These are phyloP conservation scores for Cadophora sp. DNA, from an alignment of 2,329 filamentous ascomycete species.

Conservation along the genomic window DNA sequence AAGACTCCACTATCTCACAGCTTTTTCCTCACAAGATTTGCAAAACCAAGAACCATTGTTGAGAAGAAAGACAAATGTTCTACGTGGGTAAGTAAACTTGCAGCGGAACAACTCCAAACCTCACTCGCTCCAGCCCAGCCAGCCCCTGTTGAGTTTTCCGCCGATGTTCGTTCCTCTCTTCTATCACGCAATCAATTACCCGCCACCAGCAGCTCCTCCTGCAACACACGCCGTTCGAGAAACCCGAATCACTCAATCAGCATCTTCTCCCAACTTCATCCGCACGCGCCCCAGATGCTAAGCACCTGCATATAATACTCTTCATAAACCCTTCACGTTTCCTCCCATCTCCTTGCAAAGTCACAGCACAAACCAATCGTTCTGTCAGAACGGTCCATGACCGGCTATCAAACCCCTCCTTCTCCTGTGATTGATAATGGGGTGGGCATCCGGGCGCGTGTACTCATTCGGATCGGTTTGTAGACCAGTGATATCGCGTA, in stretches of 20 bases:
- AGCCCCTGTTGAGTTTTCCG: background rate
- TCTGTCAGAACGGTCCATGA: background rate
- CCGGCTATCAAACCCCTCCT: conserved; percentile 2
- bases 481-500: background rate
- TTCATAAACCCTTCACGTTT: background rate
- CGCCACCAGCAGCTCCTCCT: background rate
- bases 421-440: background rate
- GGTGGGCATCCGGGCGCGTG: too few species aligned
- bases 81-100: background rate
- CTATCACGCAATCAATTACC: background rate
- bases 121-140: background rate
- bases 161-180: background rate
- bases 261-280: background rate
- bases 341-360: background rate
- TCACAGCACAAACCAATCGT: background rate
- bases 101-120: background rate
- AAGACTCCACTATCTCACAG: background rate
- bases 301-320: too few species aligned
- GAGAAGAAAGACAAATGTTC: background rate
- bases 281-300: background rate
- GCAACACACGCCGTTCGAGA: background rate
- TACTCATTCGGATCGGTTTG: background rate
- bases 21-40: background rate
- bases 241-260: background rate
- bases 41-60: background rate